phyloP scores from a whole-genome alignment of 345 rosid species.

The Corchorus capsularis region DNA sequence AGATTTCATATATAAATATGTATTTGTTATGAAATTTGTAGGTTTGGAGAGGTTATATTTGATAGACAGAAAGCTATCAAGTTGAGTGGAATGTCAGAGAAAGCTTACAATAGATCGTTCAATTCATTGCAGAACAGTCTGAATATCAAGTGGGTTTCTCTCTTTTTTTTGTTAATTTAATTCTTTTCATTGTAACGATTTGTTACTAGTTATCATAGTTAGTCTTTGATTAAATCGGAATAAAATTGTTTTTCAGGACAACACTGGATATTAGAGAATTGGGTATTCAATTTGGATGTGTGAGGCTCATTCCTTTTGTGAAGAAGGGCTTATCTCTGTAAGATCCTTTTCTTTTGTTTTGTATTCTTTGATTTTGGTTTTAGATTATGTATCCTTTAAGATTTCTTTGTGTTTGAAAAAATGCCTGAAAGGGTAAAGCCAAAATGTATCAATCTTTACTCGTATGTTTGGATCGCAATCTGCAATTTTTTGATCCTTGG shows the following conservation, averaged over 20 bases:
- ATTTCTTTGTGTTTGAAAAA: slow-evolving; percentile 42
- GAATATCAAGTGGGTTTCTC: slow-evolving; percentile 67
- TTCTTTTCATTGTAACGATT: not conserved
- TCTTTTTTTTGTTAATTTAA: not conserved
- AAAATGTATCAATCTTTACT: not conserved
- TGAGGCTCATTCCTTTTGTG: slow-evolving; percentile 81
- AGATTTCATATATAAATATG: not conserved
- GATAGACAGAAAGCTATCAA: slow-evolving; percentile 70
- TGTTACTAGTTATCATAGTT: not conserved
- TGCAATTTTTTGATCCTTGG: not conserved
- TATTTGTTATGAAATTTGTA: slow-evolving; percentile 20
- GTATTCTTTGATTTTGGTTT: not conserved
- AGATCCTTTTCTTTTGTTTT: slow-evolving; percentile 26
- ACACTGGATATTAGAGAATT: slow-evolving; percentile 72
- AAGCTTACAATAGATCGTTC: slow-evolving; percentile 81
- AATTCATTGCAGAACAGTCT: slow-evolving; percentile 74
- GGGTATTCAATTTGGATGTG: slow-evolving; percentile 89
- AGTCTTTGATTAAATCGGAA: slow-evolving; percentile 9
- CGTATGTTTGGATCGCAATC: not conserved
- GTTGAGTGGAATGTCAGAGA: slow-evolving; percentile 91
- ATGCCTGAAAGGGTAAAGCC: slow-evolving; percentile 29
- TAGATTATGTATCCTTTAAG: not conserved
- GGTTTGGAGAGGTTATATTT: slow-evolving; percentile 64
- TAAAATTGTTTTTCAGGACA: slow-evolving; percentile 39
- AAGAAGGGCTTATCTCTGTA: slow-evolving; percentile 68